These are phyloP conservation scores for Tilletiaria anomala DNA, from an alignment of 1,284 basidiomycete genomes.

Conservation along the genomic window DNA sequence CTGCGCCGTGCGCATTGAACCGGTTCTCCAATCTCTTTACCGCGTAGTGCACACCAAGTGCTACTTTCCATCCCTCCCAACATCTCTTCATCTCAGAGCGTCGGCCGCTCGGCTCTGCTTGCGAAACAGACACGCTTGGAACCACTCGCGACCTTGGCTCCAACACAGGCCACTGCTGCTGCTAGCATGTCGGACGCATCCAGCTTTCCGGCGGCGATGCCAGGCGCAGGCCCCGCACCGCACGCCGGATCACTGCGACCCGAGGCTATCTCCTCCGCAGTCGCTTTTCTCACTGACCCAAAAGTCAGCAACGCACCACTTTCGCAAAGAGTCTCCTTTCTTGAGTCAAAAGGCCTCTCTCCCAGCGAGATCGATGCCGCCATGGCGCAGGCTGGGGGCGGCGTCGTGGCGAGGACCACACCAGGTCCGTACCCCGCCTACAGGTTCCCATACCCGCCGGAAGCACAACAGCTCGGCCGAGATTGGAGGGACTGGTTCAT, in stretches of 20 bases:
- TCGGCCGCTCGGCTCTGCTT: no score
- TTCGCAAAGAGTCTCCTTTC: conserved; percentile 74
- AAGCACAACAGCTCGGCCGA: conserved; percentile 14
- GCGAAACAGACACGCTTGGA: no score
- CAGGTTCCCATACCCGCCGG: conserved; percentile 1
- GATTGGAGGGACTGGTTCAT: conserved; percentile 46
- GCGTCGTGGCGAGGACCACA: not conserved
- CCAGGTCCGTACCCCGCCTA: conserved; percentile 2
- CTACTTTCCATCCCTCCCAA: no score
- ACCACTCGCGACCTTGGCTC: no score
- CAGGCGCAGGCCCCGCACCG: not conserved
- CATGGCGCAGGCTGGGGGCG: conserved; percentile 45
- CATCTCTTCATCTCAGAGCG: no score
- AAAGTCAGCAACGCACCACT: conserved; percentile 57
- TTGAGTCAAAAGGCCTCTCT: conserved; percentile 81
- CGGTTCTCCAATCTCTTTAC: no score
- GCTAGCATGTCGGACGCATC: no score
- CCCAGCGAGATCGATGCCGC: conserved; percentile 75
- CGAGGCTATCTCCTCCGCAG: conserved; percentile 31
- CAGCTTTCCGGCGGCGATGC: not conserved
- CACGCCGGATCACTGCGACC: conserved; percentile 7
- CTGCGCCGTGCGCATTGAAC: no score
- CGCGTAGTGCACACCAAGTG: no score
- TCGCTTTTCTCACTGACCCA: conserved; percentile 35
- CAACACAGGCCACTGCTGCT: no score